Percentiles rank a stretch among this genome's conserved stretches.
Evolutionary conservation across 805 yeast species (phyloP).

Genomic region (Metschnikowia vanudenii): DNA sequence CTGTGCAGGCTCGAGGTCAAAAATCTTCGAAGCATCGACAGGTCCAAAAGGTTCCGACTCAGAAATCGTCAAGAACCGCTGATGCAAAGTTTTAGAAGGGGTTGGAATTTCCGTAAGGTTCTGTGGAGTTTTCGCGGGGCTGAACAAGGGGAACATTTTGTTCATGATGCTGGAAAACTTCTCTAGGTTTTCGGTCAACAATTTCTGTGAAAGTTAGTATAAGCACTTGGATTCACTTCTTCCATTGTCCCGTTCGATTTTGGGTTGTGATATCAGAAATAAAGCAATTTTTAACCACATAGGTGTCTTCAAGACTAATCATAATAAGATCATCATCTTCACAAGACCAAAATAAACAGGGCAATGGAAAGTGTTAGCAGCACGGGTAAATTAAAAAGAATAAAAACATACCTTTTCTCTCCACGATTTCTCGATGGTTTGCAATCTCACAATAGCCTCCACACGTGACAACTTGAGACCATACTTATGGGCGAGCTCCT

Average conservation of each 20-base stretch:
- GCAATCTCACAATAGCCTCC: conserved; percentile 79
- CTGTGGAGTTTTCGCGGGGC: conserved; percentile 48
- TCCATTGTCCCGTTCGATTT: too few relatives aligned
- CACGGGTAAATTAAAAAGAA: conserved; percentile 1
- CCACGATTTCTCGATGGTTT: conserved; percentile 64
- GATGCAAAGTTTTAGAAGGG: conserved; percentile 76
- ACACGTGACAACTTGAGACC: conserved; percentile 83
- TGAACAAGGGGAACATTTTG: conserved; percentile 76
- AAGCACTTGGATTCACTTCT: not conserved
- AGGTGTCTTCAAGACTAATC: conserved; percentile 81
- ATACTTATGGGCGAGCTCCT: conserved; percentile 72
- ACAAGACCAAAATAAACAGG: not conserved
- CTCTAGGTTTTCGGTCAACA: conserved; percentile 53
- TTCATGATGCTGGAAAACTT: conserved; percentile 63
- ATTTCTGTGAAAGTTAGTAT: conserved; percentile 46
- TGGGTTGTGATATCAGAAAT: conserved; percentile 8
- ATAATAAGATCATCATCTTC: conserved; percentile 44
- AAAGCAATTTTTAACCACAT: conserved; percentile 49
- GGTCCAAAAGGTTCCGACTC: conserved; percentile 97
- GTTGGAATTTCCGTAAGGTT: conserved; percentile 93
- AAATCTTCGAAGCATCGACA: conserved; percentile 84
- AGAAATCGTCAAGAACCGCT: conserved; percentile 83
- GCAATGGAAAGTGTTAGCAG: not conserved
- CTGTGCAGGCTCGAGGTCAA: conserved; percentile 85
- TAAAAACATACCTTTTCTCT: conserved; percentile 53